Evolutionary conservation across 148 eudicot species (phyloP).

Genomic region (Rhododendron williamsianum): DNA sequence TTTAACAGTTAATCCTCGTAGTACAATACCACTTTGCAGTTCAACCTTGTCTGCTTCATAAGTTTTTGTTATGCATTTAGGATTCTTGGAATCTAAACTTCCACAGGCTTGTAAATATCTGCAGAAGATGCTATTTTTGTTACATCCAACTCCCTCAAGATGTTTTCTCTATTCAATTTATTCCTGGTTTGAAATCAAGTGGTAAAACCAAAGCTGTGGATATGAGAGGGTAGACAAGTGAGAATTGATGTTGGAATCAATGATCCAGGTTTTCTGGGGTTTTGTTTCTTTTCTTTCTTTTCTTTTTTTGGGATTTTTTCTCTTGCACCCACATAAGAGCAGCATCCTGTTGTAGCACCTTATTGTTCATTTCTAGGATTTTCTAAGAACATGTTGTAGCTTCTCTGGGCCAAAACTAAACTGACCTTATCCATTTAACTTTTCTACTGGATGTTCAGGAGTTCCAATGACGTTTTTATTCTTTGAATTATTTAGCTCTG

Average conservation of each 20-base stretch:
- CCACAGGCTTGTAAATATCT: not conserved
- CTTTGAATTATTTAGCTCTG: no score
- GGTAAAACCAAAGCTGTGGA: not conserved
- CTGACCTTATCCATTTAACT: not conserved
- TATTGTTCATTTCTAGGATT: no score
- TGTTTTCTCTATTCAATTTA: not conserved
- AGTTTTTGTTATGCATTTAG: not conserved
- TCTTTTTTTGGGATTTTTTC: no score
- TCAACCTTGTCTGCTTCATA: not conserved
- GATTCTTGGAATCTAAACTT: not conserved
- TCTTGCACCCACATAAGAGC: not conserved
- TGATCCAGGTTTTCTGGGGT: not conserved
- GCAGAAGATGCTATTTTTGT: not conserved
- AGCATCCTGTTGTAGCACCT: not conserved
- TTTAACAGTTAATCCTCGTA: no score
- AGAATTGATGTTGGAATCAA: not conserved
- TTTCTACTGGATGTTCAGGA: no score
- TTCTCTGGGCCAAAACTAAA: not conserved
- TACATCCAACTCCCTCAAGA: not conserved
- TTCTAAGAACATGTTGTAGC: not conserved
- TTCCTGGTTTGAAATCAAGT: not conserved
- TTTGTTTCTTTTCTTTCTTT: no score
- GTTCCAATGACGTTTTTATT: not conserved
- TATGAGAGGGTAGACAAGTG: not conserved
- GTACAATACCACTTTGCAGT: not conserved